Evolutionary conservation across 2,329 filamentous ascomycete genomes (phyloP).

Genomic region (Shiraia sp.): DNA sequence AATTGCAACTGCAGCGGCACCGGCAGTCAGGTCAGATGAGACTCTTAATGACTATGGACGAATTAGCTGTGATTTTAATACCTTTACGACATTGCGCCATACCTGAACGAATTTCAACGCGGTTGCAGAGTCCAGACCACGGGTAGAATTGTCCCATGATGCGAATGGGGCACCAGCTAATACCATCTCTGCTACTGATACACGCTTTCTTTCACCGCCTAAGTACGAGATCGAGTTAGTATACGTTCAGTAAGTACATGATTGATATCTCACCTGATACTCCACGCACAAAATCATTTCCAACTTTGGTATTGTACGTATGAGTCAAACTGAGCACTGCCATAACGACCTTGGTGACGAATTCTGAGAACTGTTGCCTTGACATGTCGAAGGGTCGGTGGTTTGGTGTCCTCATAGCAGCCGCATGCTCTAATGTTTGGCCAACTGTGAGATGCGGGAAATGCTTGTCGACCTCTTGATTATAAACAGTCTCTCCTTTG

Average conservation of each 20-base stretch:
- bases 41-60: conserved; percentile 49
- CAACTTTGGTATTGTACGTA: conserved; percentile 60
- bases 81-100: not conserved
- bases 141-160: conserved; percentile 53
- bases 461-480: conserved; percentile 55
- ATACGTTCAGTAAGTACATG: too few species aligned
- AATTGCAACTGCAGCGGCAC: conserved; percentile 60
- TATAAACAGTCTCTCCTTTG: conserved; percentile 52
- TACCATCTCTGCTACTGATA: conserved; percentile 61
- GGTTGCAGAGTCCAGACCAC: conserved; percentile 50
- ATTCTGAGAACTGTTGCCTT: conserved; percentile 51
- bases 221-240: too few species aligned
- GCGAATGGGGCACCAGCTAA: conserved; percentile 46
- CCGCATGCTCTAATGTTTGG: conserved; percentile 61
- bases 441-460: conserved; percentile 62
- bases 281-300: conserved; percentile 63
- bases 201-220: conserved; percentile 62
- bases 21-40: conserved; percentile 54
- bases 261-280: conserved; percentile 53
- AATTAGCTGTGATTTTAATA: not conserved
- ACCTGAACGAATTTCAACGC: conserved; percentile 61
- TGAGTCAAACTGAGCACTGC: conserved; percentile 59
- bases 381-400: conserved; percentile 40
- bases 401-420: conserved; percentile 56
- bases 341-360: conserved; percentile 57